Evolutionary conservation across 345 rosid species (phyloP), one percentile per base, ranked within the genome.

Genomic region (Microcos paniculata): DNA sequence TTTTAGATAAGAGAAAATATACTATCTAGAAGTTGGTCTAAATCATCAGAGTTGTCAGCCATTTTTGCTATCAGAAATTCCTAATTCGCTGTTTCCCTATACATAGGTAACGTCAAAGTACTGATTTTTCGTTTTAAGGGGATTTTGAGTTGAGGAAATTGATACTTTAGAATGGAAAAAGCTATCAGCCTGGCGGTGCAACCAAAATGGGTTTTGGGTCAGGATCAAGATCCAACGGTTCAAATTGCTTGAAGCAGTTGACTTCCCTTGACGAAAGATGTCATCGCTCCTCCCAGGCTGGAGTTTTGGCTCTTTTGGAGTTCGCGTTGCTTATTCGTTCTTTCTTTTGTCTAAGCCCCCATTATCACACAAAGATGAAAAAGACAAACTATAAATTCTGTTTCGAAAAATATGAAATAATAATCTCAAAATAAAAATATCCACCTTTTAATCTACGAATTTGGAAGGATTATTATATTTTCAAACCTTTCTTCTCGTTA

Each of bases 11-110:
- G 23, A 26, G 23, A 61, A 59, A 51, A 77, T 81, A 81, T 85
- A 94, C 99, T 94, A 70, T 96, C 99, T 28, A 96, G 98, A 79
- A 96, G 95, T 78, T 90, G 86, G 83, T 96, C 98, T 75, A 96
- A 90, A 85, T 96, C 99, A 79, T 96, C 98, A 45, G 88, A 73
- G 63, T 83, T 86, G 77, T 79, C 79, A 52, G 91, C 97, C 91
- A 90, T 91, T 73, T 52, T 70, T 71, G 77, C 75, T 42, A 15
- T 18, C 51, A 26, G 59, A 24, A 69, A 21, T 38, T 75, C 38
- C 52, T 18, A 26, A 33, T 53, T 21, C 49, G 26, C 51, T n/a
- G 8, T 42, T 3, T 62, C 28, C 38, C 55, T 23, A 28, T 33
- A 57, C 43, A 19, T 8, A 21, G 38, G 49, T 24, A 28, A 71